A percentile compares a stretch with the other conserved stretches of the same genome.
Conservation (phyloP, 352 stramenopile species). For the Peronospora tabacina region DNA sequence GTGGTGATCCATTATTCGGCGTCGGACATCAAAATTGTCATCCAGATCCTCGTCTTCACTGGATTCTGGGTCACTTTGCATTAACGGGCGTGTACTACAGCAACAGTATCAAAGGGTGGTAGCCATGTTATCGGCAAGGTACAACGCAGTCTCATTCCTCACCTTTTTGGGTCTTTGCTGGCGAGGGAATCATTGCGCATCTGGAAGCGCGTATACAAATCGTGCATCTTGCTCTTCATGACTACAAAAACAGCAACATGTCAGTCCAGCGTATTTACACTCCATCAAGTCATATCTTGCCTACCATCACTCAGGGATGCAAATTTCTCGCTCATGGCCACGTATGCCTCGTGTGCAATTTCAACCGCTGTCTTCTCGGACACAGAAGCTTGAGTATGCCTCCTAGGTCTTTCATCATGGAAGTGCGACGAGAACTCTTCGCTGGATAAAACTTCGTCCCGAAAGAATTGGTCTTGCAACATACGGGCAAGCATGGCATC, state of each 20-base stretch:
- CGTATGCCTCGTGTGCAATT: slow-evolving; percentile 68
- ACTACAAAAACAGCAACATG: slow-evolving; percentile 25
- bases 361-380: slow-evolving; percentile 62
- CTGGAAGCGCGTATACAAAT: slow-evolving; percentile 82
- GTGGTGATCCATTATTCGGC: slow-evolving; percentile 31
- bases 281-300: not conserved
- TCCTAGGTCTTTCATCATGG: slow-evolving; percentile 19
- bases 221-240: slow-evolving; percentile 73
- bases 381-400: slow-evolving; percentile 17
- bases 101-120: slow-evolving; percentile 5
- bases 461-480: slow-evolving; percentile 82
- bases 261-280: slow-evolving; percentile 4
- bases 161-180: slow-evolving; percentile 61
- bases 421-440: slow-evolving; percentile 76
- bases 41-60: slow-evolving; percentile 61
- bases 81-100: slow-evolving; percentile 59
- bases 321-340: slow-evolving; percentile 59
- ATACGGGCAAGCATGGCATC: slow-evolving; percentile 69
- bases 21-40: slow-evolving; percentile 31
- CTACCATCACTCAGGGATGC: slow-evolving; percentile 67
- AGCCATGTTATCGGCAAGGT: not conserved
- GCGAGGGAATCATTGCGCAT: slow-evolving; percentile 44
- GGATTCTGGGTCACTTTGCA: slow-evolving; percentile 61
- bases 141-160: not conserved
- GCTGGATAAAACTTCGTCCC: slow-evolving; percentile 56